These are phyloP conservation scores for Trichoderma lentiforme DNA, from an alignment of 2,329 filamentous ascomycete genomes.

Conservation along the genomic window DNA sequence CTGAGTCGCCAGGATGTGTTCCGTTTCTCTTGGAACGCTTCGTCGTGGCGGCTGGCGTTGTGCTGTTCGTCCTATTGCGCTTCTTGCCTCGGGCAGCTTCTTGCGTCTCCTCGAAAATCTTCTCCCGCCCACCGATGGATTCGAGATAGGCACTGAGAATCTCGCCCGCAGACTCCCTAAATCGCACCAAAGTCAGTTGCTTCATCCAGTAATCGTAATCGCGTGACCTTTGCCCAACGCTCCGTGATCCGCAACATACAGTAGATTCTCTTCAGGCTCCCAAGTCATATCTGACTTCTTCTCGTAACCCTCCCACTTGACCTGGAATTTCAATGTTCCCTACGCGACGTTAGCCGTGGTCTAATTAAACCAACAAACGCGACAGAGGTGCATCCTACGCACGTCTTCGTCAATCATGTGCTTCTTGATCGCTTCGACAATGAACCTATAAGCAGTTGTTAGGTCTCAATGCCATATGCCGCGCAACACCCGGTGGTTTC, in stretches of 20 bases:
- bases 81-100: constrained; percentile 55
- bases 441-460: constrained; percentile 49
- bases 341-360: constrained; percentile 27
- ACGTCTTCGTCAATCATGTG: constrained; percentile 61
- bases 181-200: background rate
- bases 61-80: constrained; percentile 48
- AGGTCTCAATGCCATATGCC: constrained; percentile 17
- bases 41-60: constrained; percentile 33
- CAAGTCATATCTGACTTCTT: constrained; percentile 69
- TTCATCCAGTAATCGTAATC: background rate
- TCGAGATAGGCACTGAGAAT: constrained; percentile 63
- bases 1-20: constrained; percentile 47
- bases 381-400: constrained; percentile 22
- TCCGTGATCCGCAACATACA: constrained; percentile 24
- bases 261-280: constrained; percentile 69
- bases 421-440: constrained; percentile 69
- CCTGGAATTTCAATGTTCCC: constrained; percentile 59
- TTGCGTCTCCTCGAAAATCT: constrained; percentile 50
- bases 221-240: background rate
- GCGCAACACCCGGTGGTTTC: constrained; percentile 36
- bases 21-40: constrained; percentile 50
- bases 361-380: background rate
- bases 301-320: constrained; percentile 80
- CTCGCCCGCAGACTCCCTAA: constrained; percentile 53
- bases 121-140: constrained; percentile 60